phyloP scores from a whole-genome alignment of 345 rosid genomes.

The Xanthoceras sorbifolium region DNA sequence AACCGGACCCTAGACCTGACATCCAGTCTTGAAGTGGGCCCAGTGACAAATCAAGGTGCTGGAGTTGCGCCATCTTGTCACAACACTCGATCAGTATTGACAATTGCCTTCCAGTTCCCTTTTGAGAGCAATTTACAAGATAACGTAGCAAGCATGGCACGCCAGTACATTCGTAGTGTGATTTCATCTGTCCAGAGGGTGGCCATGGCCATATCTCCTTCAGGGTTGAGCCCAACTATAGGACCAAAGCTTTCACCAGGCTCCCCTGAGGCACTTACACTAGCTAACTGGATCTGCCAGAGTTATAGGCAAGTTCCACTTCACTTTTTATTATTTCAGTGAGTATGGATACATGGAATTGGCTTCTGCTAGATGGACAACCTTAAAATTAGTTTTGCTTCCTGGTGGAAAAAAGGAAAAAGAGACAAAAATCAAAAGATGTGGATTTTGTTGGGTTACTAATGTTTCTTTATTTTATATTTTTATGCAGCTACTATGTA shows the following conservation, averaged over 20 bases:
- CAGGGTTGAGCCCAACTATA: constrained; percentile 64
- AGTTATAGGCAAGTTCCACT: constrained; percentile 61
- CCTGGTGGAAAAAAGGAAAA: no score
- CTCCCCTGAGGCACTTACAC: constrained; percentile 93
- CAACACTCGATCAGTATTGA: constrained; percentile 72
- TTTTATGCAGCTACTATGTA: constrained; percentile 53
- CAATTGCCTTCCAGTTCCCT: constrained; percentile 98
- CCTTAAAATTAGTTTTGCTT: no score
- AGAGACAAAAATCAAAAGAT: no score
- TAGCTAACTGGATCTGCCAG: constrained; percentile 89
- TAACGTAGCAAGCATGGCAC: constrained; percentile 92
- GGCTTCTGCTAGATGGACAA: not conserved
- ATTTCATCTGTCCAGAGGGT: constrained; percentile 95
- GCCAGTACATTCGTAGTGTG: constrained; percentile 86
- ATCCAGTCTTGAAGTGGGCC: constrained; percentile 90
- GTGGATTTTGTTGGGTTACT: no score
- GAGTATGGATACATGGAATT: not conserved
- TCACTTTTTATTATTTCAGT: not conserved
- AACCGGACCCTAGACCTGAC: constrained; percentile 89
- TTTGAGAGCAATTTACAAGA: constrained; percentile 86
- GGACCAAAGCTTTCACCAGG: constrained; percentile 79
- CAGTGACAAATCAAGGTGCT: constrained; percentile 47
- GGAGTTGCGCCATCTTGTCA: constrained; percentile 57
- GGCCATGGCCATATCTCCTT: constrained; percentile 92
- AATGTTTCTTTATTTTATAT: constrained; percentile 12